Base-by-base conservation (phyloP, 257 asterid genomes). In the Ilex asprella region DNA sequence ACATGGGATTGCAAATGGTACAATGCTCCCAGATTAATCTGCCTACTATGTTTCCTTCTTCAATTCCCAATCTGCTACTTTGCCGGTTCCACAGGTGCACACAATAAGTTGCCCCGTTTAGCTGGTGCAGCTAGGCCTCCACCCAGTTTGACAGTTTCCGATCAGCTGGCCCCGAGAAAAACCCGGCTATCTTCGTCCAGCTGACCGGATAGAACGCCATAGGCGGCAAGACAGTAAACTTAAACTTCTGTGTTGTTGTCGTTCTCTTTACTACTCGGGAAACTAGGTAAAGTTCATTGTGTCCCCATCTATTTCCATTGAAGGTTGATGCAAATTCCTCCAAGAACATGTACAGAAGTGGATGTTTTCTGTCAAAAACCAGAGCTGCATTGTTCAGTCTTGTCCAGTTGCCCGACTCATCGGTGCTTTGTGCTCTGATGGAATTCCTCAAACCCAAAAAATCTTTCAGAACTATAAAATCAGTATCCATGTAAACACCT, bases 291-390 rank as follows among this genome's bases (percentile, higher is more conserved):
- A 89, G 94, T 1, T 95, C 97, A 69, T 89, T 89, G 51, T 89
- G 82, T 16, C 95, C 95, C 92, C 92, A 83, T 47, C 2, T 80
- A 27, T 79, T 84, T 67, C 95, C 96, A 80, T 88, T 78, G 75
- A 82, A 89, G 31, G 65, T 69, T 1, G 14, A 30, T 27, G 82
- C 80, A 68, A 86, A 89, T 76, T 86, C 97, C 68, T 84, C 87
- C 67, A 84, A 59, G 71, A 89, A 89, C 67, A 68, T 77, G 59
- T 74, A 61, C 10, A 86, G 32, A 15, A 89, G 81, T 5, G 81
- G 82, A 59, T 86, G 94, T 0, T 66, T 75, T 55, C 58, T 78
- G 47, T 89, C 95, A 47, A 89, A 86, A 29, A 79, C 59, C 39
- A 89, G 76, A 39, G 76, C 46, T 13, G 94, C 94, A 58, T 86